Evolutionary conservation across 768 basidiomycete genomes (phyloP), one percentile per base, ranked within the genome.

Genomic region (Amanita exitialis): DNA sequence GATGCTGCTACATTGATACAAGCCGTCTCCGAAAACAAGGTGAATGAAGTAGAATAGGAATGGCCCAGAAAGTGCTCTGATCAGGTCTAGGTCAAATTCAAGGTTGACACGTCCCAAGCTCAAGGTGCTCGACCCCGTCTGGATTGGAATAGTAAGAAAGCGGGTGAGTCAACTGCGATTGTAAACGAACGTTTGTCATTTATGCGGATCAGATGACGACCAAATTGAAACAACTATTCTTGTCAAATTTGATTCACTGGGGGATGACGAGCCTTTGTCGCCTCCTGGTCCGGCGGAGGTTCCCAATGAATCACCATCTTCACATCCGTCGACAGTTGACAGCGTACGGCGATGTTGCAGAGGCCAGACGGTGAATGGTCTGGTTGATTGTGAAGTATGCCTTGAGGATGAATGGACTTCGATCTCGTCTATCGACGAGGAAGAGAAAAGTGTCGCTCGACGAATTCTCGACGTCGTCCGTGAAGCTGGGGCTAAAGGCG

Each of bases 101-200:
- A 71, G 30, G 66, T 93, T 28, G 88, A 94, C 57, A 78, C 81
- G 1, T 69, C 76, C 9, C 73, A 77, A 46, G 70, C 83, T 10
- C 79, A 75, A 54, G 67, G 70, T 4, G 75, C 80, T 35, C 76
- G 83, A 6, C 62, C 70, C 21, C 67, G 63, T 9, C 68, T 86
- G 32, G 87, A 90, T 59, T 90, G 85, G 79, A 90, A 90, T 57
- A 95, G 89, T 64, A 90, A 90, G 69, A 89, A 90, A 73, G 84
- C 86, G 56, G 88, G 90, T 86, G 54, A 50, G 72, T 10, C n/a
- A 25, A 15, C 18, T 15, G 16, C 21, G 6, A 62, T 6, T 27
- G 34, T 34, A 49, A 34, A 47, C 12, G 39, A 18, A 16, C 38
- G 8, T 2, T 13, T 2, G 25, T 30, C 9, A 27, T 36, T n/a